Percentiles rank a stretch among this genome's conserved stretches.
These are phyloP conservation scores for Talaromyces sp. DNA, from an alignment of 2,329 filamentous ascomycete genomes.

Conservation along the genomic window DNA sequence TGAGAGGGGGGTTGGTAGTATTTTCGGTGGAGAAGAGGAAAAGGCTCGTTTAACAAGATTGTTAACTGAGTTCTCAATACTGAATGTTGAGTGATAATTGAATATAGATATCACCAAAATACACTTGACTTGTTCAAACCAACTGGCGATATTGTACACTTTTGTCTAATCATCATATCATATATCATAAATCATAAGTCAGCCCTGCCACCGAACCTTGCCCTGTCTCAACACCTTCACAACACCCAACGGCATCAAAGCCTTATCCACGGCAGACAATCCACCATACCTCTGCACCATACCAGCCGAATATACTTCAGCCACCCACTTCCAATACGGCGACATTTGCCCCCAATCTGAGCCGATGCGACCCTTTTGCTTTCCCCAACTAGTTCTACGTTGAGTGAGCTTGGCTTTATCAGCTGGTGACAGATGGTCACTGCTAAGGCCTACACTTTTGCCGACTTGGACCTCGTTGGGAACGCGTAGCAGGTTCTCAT, in stretches of 20 bases:
- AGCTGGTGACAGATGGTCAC: slow-evolving; percentile 23
- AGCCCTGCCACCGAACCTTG: slow-evolving; percentile 43
- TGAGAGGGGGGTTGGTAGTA: slow-evolving; percentile 60
- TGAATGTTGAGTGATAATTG: neutral
- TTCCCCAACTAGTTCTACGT: neutral
- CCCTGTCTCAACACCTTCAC: slow-evolving; percentile 42
- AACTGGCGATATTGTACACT: neutral
- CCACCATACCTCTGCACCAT: slow-evolving; percentile 42
- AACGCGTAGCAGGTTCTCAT: slow-evolving; percentile 30
- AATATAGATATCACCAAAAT: neutral
- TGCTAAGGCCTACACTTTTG: slow-evolving; percentile 28
- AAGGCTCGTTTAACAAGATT: slow-evolving; percentile 36
- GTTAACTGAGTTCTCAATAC: slow-evolving; percentile 24
- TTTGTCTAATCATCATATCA: neutral
- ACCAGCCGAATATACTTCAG: slow-evolving; percentile 40
- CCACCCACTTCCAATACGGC: slow-evolving; percentile 44
- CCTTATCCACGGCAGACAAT: slow-evolving; percentile 39
- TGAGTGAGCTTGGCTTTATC: neutral
- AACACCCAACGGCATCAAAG: slow-evolving; percentile 43
- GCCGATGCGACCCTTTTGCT: slow-evolving; percentile 22
- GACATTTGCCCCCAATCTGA: slow-evolving; percentile 35
- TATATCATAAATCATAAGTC: slow-evolving; percentile 4
- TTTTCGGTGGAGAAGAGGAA: slow-evolving; percentile 64
- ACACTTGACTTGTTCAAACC: neutral
- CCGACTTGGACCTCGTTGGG: slow-evolving; percentile 33